These are phyloP conservation scores for Calonectria crousiana DNA, from an alignment of 2,329 filamentous ascomycete genomes.

Conservation along the genomic window DNA sequence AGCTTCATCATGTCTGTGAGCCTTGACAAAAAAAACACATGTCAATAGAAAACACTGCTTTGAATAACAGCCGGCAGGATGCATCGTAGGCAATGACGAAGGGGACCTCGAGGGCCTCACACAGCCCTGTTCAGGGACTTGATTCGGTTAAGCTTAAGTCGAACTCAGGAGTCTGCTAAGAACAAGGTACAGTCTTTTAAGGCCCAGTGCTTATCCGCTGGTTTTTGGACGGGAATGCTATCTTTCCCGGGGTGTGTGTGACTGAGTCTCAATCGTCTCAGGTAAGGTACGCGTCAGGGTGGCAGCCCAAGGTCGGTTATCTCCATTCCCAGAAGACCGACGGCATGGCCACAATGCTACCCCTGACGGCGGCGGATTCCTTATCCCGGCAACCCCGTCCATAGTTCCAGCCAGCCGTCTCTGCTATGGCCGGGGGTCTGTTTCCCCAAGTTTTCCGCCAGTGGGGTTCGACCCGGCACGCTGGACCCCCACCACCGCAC, in stretches of 20 bases:
- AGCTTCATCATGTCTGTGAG: too few species aligned
- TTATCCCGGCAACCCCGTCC: not conserved
- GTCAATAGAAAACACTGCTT: too few species aligned
- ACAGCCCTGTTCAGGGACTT: not conserved
- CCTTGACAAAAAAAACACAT: too few species aligned
- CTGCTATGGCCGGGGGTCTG: not conserved
- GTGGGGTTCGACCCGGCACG: not conserved
- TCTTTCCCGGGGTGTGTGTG: not conserved
- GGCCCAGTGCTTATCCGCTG: not conserved
- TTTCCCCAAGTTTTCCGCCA: not conserved
- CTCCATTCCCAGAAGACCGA: not conserved
- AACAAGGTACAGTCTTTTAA: not conserved
- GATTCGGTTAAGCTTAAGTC: not conserved
- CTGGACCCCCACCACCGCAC: not conserved
- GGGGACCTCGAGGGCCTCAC: not conserved
- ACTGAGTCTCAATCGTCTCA: not conserved
- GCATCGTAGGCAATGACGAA: not conserved
- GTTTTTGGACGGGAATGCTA: not conserved
- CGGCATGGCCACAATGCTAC: not conserved
- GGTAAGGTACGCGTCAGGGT: not conserved
- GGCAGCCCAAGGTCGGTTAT: not conserved
- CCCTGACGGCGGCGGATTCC: not conserved
- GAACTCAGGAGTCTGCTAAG: not conserved
- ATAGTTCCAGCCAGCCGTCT: not conserved
- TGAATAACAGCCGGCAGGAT: not conserved